Base-by-base conservation (phyloP, 495 filamentous ascomycete genomes). In the Diplogelasinospora grovesii region DNA sequence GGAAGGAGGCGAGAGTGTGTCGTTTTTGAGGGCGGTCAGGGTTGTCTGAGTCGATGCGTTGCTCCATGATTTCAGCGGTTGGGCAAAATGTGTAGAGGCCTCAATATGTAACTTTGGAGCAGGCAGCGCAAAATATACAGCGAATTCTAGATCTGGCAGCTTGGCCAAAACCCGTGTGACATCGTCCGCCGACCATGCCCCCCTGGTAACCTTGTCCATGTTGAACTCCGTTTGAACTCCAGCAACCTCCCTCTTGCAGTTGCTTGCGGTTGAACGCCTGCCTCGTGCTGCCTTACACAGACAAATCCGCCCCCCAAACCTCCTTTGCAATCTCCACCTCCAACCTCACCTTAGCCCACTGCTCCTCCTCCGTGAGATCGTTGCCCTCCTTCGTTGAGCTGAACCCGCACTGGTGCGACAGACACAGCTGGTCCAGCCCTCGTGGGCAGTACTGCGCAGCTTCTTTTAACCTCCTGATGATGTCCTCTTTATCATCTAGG, bases 341-440 rank as follows among this genome's bases (percentile, higher is more conserved):
- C 4, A 69, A 51, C 18, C 55, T 46, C 13, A 71, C 47, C 59
- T 71, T 71, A 14, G 63, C 66, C 68, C 68, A 71, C 46, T 81
- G 75, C 57, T 81, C 69, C 36, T 82, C 78, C 47, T 74, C 65
- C 13, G 63, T 70, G 22, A 82, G 55, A 21, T 77, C 60, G 51
- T 83, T 81, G 13, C 79, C 79, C 53, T 76, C 78, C 40, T 68
- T 69, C 42, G 81, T 80, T 18, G 72, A 78, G 45, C 75, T 79
- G 57, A 83, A 82, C 8, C 79, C 79, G 58, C 79, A 83, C 61
- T 83, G 79, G 22, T 81, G 79, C 46, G 74, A 79, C 26, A 82
- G 60, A 48, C 79, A 79, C 31, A 83, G 56, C 49, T 76, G 68
- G 48, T 80, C 71, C 8, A 83, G 59, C 0, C 77, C 78, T 19